These are phyloP conservation scores for Nematocida homosporus DNA, from an alignment of 371 early-diverging fungal species.

Conservation along the genomic window DNA sequence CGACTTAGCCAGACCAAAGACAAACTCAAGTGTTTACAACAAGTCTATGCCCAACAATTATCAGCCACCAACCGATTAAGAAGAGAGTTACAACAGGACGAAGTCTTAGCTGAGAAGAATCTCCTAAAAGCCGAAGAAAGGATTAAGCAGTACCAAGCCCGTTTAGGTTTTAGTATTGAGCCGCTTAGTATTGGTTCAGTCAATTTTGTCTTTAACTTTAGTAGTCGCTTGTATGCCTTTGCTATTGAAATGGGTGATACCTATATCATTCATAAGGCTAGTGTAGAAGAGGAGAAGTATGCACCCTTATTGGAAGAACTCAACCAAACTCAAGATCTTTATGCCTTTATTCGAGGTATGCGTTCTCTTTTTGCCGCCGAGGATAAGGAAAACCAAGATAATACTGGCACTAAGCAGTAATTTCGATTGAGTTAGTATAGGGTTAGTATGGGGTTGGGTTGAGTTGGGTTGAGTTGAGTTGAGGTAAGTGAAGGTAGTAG, in stretches of 20 bases:
- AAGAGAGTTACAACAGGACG: conserved; percentile 36
- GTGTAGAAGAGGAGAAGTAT: conserved; percentile 31
- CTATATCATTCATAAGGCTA: conserved; percentile 33
- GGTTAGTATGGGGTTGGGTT: too few relatives aligned
- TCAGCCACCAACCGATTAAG: neutral
- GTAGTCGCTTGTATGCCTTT: conserved; percentile 8
- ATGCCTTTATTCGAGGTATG: conserved; percentile 41
- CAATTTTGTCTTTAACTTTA: conserved; percentile 23
- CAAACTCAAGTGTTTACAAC: neutral
- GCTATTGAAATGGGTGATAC: conserved; percentile 26
- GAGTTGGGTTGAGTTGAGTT: too few relatives aligned
- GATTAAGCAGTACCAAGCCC: conserved; percentile 23
- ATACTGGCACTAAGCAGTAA: neutral
- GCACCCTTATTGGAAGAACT: conserved; percentile 12
- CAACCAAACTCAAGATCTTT: conserved; percentile 24
- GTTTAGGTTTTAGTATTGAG: conserved; percentile 1
- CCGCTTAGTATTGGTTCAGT: conserved; percentile 27
- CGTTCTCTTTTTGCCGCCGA: conserved; percentile 18
- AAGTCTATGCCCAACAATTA: neutral
- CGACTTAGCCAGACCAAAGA: conserved; percentile 2
- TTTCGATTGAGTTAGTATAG: too few relatives aligned
- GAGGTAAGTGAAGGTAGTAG: too few relatives aligned
- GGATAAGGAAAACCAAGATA: neutral
- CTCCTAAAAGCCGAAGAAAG: conserved; percentile 4
- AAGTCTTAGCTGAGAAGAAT: conserved; percentile 26